A percentile compares a stretch with the other conserved stretches of the same genome.
These are phyloP conservation scores for Vitellaria paradoxa DNA, from an alignment of 179 eudicot genomes.

Conservation along the genomic window DNA sequence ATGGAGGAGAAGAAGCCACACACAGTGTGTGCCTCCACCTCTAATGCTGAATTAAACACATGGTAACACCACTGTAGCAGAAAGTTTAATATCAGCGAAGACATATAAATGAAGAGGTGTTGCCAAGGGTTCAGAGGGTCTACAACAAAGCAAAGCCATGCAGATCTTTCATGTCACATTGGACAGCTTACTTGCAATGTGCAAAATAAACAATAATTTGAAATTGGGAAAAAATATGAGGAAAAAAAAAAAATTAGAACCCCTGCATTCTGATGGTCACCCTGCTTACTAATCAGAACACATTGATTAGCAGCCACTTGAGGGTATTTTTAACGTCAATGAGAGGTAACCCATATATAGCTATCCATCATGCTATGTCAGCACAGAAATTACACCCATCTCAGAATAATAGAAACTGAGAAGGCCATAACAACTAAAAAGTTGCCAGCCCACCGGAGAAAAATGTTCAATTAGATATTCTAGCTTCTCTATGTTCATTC, in stretches of 20 bases:
- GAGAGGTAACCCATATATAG: not conserved
- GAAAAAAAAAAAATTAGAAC: not conserved
- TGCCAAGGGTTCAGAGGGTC: not conserved
- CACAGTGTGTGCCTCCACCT: too few species aligned
- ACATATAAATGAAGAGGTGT: not conserved
- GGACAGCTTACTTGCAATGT: not conserved
- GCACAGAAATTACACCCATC: not conserved
- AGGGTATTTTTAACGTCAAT: not conserved
- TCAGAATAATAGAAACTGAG: not conserved
- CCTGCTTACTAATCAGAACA: not conserved
- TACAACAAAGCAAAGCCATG: slow-evolving; percentile 2
- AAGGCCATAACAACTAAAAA: not conserved
- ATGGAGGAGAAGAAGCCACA: too few species aligned
- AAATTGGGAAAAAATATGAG: not conserved
- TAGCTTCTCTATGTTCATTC: not conserved
- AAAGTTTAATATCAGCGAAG: not conserved
- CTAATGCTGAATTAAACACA: not conserved
- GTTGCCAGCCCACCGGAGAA: not conserved
- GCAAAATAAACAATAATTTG: not conserved
- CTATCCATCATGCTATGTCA: not conserved
- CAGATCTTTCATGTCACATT: not conserved
- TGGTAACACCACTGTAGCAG: not conserved
- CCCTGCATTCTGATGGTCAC: not conserved
- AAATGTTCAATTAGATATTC: not conserved
- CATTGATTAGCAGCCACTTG: too few species aligned